Base-by-base conservation (phyloP, 1,284 basidiomycete genomes). In the Cutaneotrichosporon sp. region DNA sequence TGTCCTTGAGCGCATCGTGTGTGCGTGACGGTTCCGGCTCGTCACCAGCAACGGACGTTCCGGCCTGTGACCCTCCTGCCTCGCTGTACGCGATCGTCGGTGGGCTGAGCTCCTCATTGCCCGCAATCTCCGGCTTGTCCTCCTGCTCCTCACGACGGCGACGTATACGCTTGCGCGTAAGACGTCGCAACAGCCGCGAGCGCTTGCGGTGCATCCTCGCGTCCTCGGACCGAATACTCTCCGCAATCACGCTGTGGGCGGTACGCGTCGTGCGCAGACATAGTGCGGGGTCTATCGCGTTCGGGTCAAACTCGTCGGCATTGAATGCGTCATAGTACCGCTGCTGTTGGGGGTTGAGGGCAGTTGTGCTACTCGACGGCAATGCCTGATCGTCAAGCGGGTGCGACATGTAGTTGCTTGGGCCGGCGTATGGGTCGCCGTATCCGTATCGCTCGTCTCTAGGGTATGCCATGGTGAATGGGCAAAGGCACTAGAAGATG, bases 221-320 rank as follows among this genome's bases (percentile, higher is more conserved):
- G 68, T 87, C 85, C 76, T 96, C 92, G 55, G 88, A 86, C 58
- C 86, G 85, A 60, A 90, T 88, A 10, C 89, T 90, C 81, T 94
- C 91, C 69, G 90, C 90, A 69, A 96, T 88, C 34, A 90, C 91
- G 21, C 89, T 91, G 14, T 90, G 88, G 2, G 93, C 92, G 1
- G 93, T 96, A 69, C 89, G 87, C 22, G 92, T 90, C 0, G 92
- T 94, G 61, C 91, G 86, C 61, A 97, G 84, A 38, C 90, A 88
- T 9, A 93, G 84, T 72, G 92, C 88, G 16, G 90, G 89, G 83
- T 95, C 92, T 72, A 94, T 89, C 60, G 82, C 83, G 51, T 69
- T 61, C 10, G 73, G 70, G 63, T 78, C 78, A 55, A 75, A 76
- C 51, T 67, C 59, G 38, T 77, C 76, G 1, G 71, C 72, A 30